A percentile compares a stretch with the other conserved stretches of the same genome.
Evolutionary conservation across 2,329 filamentous ascomycete genomes (phyloP).

Genomic region (Colletotrichum sp.): DNA sequence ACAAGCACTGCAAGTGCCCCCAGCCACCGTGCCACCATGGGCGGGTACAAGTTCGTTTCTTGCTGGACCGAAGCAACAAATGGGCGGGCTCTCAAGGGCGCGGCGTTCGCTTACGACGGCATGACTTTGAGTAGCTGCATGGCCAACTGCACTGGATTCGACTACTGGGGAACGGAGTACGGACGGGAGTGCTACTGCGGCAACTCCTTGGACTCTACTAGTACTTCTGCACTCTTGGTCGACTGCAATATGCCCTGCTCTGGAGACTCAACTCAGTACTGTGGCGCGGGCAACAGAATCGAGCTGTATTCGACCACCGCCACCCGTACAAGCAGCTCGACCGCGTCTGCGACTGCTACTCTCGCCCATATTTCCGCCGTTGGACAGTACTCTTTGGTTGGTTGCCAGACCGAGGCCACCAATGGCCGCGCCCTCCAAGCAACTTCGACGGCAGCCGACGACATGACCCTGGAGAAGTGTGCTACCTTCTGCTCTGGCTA

Average conservation of each 20-base stretch:
- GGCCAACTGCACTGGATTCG: conserved; percentile 49
- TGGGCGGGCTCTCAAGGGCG: conserved; percentile 48
- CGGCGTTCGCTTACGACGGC: conserved; percentile 46
- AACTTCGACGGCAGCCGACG: conserved; percentile 33
- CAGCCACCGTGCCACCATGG: conserved; percentile 43
- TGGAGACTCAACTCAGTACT: conserved; percentile 46
- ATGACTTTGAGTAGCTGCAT: conserved; percentile 57
- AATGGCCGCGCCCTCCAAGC: conserved; percentile 40
- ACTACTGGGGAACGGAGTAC: conserved; percentile 57
- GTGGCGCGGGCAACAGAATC: conserved; percentile 46
- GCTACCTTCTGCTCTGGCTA: conserved; percentile 38
- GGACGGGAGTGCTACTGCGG: conserved; percentile 59
- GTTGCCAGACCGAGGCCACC: conserved; percentile 45
- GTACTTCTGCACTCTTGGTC: conserved; percentile 29
- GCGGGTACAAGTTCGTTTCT: conserved; percentile 62
- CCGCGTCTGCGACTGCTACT: conserved; percentile 36
- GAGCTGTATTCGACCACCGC: conserved; percentile 48
- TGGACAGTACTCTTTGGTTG: conserved; percentile 39
- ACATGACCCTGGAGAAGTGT: conserved; percentile 44
- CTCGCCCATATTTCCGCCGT: conserved; percentile 36
- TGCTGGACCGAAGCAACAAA: conserved; percentile 61
- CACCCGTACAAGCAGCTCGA: conserved; percentile 28
- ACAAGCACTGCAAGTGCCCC: conserved; percentile 30
- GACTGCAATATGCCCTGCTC: conserved; percentile 45
- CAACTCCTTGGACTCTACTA: conserved; percentile 34